Base-by-base conservation (phyloP, 805 yeast species). In the Nakazawaea ernobii region DNA sequence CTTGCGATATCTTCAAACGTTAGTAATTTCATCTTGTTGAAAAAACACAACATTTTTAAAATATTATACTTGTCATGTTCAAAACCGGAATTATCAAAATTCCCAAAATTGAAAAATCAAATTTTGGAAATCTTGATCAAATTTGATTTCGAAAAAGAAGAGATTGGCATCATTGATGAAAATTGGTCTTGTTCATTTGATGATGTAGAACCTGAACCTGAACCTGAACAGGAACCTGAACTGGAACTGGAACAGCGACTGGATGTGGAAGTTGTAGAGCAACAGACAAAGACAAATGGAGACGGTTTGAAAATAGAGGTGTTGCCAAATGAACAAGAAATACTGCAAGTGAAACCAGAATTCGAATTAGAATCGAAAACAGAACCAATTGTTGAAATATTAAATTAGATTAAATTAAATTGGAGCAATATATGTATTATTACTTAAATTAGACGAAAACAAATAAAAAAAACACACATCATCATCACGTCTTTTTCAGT, bases 1-100 rank as follows among this genome's bases (percentile, higher is more conserved):
- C 24, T 15, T 5, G 6, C 5, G 8, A 11, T 41, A 7, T 20
- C 32, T 13, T 11, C 36, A 8, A 41, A 32, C n/a, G 13, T 13
- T 8, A 14, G 9, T 17, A 41, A 32, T 13, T 41, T 20, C 14
- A 41, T 39, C 14, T 14, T 35, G 14, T 46, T 46, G 30, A 46
- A 46, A 37, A 46, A 46, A 29, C 28, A 35, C 37, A 40, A 46
- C 15, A 27, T 46, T 27, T 46, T 46, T 32, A 46, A 46, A 35
- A 15, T 46, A 4, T 17, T 40, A 8, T 35, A 40, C n/a, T 32
- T 33, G 6, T 8, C 33, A 10, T 9, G 29, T 6, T 26, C 4
- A 1, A 46, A 28, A 29, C 49, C 49, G 11, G 49, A 46, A 17
- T 27, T 46, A 2, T 11, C 8, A 13, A 8, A 33, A 8, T 28